Base-by-base conservation (phyloP, 257 asterid genomes). In the Primulina eburnea region DNA sequence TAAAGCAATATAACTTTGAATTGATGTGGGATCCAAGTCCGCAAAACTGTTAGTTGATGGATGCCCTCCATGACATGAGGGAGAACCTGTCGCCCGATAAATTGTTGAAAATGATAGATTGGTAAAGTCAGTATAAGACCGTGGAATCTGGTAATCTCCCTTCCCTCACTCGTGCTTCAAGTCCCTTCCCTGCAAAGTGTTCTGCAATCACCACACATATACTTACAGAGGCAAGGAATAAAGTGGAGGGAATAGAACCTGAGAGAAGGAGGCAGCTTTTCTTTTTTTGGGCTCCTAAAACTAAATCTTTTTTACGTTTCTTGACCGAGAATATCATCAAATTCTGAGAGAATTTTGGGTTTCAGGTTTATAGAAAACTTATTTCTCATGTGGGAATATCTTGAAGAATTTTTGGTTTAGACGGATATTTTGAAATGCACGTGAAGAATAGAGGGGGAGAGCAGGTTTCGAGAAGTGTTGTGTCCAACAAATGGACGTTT, bases 111-210 rank as follows among this genome's bases (percentile, higher is more conserved):
- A 65, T 89, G 96, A 85, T 82, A 5, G 86, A 85, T 82, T 83
- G 87, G 92, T 80, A 86, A 85, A 76, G 80, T 77, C 11, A 71
- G 79, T 65, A 64, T 58, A 21, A 56, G 69, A 62, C 47, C 26
- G 74, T 76, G 73, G 78, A 70, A 12, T 43, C 92, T 74, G 88
- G 78, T 84, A 65, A 76, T 47, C 71, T 79, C 85, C 80, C 95
- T 83, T 69, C 85, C 75, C 92, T 87, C 94, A 82, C 93, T 87
- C 89, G 65, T 77, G 76, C 74, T 83, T 68, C 82, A 83, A 84
- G 90, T 89, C 81, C 92, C 96, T 89, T 92, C 86, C 89, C 96
- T 87, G 92, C 93, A 84, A 87, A 91, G 97, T 76, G 90, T 89
- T 68, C 81, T 68, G 34, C 72, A 55, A 71, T 63, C 73, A 70